phyloP scores from a whole-genome alignment of 2,329 filamentous ascomycete genomes.

The Hymenoscyphus fraxineus region DNA sequence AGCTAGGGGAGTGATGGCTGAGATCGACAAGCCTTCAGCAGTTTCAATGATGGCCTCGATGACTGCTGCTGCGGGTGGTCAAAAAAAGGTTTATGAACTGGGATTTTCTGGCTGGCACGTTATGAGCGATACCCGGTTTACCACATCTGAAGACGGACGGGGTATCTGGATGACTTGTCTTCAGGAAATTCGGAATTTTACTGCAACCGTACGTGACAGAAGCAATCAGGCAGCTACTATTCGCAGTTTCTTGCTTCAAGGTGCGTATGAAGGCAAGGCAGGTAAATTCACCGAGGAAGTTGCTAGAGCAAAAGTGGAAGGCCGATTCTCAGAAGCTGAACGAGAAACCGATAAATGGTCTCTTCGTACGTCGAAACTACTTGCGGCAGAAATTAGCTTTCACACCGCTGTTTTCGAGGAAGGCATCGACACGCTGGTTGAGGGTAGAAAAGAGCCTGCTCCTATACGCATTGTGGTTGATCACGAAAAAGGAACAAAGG shows the following conservation, averaged over 20 bases:
- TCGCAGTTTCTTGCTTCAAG: slow-evolving; percentile 68
- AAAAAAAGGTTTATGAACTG: slow-evolving; percentile 61
- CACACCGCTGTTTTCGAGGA: slow-evolving; percentile 72
- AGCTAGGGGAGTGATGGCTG: slow-evolving; percentile 74
- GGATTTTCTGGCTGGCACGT: slow-evolving; percentile 70
- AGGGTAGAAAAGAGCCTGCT: slow-evolving; percentile 64
- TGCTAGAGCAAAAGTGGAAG: slow-evolving; percentile 80
- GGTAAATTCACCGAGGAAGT: slow-evolving; percentile 78
- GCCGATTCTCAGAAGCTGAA: slow-evolving; percentile 77
- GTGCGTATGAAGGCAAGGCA: slow-evolving; percentile 74
- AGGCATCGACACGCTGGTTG: slow-evolving; percentile 56
- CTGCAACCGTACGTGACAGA: slow-evolving; percentile 43
- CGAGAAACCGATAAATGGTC: slow-evolving; percentile 79
- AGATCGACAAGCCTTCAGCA: slow-evolving; percentile 76
- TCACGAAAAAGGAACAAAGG: slow-evolving; percentile 61
- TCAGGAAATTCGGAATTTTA: slow-evolving; percentile 55
- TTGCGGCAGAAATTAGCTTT: slow-evolving; percentile 55
- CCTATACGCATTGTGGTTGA: slow-evolving; percentile 71
- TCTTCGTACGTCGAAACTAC: slow-evolving; percentile 63
- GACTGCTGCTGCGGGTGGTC: slow-evolving; percentile 59
- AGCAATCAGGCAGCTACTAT: slow-evolving; percentile 53
- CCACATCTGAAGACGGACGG: slow-evolving; percentile 62
- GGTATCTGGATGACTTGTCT: slow-evolving; percentile 66
- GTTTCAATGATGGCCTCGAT: slow-evolving; percentile 60
- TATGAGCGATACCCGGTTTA: slow-evolving; percentile 68